Conservation (phyloP, 257 asterid species). For the Plantago major region DNA sequence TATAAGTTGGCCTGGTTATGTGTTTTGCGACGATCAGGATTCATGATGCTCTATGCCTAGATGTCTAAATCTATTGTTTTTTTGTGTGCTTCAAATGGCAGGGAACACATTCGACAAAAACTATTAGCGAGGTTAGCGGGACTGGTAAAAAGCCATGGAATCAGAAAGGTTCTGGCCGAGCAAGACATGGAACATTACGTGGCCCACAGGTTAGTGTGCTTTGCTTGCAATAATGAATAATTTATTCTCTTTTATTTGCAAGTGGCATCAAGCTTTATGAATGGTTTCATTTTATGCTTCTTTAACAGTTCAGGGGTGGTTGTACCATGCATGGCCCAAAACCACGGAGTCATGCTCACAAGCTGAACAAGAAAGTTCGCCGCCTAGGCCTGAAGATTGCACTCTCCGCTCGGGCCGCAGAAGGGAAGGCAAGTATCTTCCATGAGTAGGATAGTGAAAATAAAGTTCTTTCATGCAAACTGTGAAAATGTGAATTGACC, state of each 20-base stretch:
- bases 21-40: background rate
- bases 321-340: constrained; percentile 88
- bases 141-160: constrained; percentile 88
- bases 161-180: constrained; percentile 93
- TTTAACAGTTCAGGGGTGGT: constrained; percentile 86
- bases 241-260: constrained; percentile 6
- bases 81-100: constrained; percentile 24
- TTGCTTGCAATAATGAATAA: constrained; percentile 11
- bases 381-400: constrained; percentile 92
- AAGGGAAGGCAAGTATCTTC: constrained; percentile 79
- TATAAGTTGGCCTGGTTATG: background rate
- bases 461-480: background rate
- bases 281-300: constrained; percentile 13
- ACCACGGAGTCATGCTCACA: constrained; percentile 92
- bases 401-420: constrained; percentile 87
- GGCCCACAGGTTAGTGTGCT: constrained; percentile 68
- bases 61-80: background rate
- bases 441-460: background rate
- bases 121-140: constrained; percentile 92
- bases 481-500: background rate
- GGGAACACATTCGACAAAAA: constrained; percentile 97
- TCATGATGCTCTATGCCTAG: background rate
- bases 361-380: constrained; percentile 85
- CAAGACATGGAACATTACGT: constrained; percentile 83
- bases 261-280: background rate